Conservation (phyloP, 768 basidiomycete species). For the Hypsizygus marmoreus region DNA sequence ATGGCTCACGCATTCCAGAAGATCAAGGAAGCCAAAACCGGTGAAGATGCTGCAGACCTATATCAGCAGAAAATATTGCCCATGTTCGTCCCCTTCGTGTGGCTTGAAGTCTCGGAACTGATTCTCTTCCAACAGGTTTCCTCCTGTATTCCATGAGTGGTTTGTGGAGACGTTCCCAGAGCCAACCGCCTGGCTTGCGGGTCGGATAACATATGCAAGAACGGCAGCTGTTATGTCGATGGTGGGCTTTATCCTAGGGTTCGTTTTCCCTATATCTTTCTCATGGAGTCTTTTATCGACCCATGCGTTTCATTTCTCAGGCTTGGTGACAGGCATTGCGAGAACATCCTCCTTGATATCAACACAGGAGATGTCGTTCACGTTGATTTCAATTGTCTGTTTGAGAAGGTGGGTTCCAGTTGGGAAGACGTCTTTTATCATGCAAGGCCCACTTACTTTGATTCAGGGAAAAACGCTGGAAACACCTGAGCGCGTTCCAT, state of each 20-base stretch:
- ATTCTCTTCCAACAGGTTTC: slow-evolving; percentile 47
- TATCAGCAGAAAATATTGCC: slow-evolving; percentile 60
- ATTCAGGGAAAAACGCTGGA: slow-evolving; percentile 75
- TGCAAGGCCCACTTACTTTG: no score
- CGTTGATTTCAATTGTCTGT: slow-evolving; percentile 97
- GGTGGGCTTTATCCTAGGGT: slow-evolving; percentile 98
- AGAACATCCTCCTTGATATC: slow-evolving; percentile 92
- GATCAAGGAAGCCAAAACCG: slow-evolving; percentile 51
- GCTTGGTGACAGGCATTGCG: slow-evolving; percentile 96
- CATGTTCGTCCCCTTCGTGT: slow-evolving; percentile 39
- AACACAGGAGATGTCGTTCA: slow-evolving; percentile 91
- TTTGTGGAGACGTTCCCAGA: slow-evolving; percentile 97
- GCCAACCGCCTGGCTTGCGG: slow-evolving; percentile 90
- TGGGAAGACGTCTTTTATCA: background rate
- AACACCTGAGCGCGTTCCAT: slow-evolving; percentile 90
- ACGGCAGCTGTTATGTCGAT: slow-evolving; percentile 98
- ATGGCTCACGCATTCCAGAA: slow-evolving; percentile 47
- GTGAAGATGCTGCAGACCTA: slow-evolving; percentile 51
- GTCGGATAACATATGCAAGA: slow-evolving; percentile 82
- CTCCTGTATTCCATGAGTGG: slow-evolving; percentile 95
- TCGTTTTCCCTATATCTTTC: slow-evolving; percentile 20
- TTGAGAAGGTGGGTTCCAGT: slow-evolving; percentile 73
- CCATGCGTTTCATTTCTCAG: slow-evolving; percentile 37
- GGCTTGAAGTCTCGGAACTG: background rate
- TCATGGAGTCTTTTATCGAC: background rate